Evolutionary conservation across 805 yeast genomes (phyloP), one percentile per base, ranked within the genome.

Genomic region (Ogataea glucozyma): DNA sequence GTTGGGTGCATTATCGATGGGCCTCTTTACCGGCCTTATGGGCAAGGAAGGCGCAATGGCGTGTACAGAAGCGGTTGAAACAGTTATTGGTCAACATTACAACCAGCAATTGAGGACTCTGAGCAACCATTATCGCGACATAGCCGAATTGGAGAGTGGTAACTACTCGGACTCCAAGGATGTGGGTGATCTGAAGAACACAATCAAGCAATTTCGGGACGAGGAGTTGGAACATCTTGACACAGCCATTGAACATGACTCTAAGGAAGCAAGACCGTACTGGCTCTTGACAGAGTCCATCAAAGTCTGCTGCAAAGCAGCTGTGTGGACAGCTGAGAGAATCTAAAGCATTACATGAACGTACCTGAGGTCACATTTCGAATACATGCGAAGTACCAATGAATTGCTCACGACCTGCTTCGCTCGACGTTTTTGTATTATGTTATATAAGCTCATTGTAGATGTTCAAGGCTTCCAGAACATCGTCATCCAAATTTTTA

Each of bases 11-110:
- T 72, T 85, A 38, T 81, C 82, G 0, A 72, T 93, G 70, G 99
- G 99, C 3, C 79, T 80, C 1, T 85, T 83, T 1, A 93, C 98
- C 0, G 97, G 96, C 0, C 54, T 85, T 41, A 65, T 89, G 49
- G 84, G 97, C 13, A 88, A 88, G 58, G 97, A 91, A 61, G 97
- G 96, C 2, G 98, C 99, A 2, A 93, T 93, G 99, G 98, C 99
- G 1, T 93, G 99, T 62, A 93, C 99, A 0, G 98, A 90, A 47
- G 98, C 98, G 0, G 98, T 93, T 2, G 99, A 93, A 65, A 93
- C 99, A 0, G 98, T 93, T 5, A 93, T 93, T 62, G 99, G 99
- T 2, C 86, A 87, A 1, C 99, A 93, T 62, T 93, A 93, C 66
- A 93, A 93, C 61, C 83, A 81, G 48, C 99, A 93, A 63, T 70